Evolutionary conservation across 129 eudicot species (phyloP).

Genomic region (Flaveria linearis): DNA sequence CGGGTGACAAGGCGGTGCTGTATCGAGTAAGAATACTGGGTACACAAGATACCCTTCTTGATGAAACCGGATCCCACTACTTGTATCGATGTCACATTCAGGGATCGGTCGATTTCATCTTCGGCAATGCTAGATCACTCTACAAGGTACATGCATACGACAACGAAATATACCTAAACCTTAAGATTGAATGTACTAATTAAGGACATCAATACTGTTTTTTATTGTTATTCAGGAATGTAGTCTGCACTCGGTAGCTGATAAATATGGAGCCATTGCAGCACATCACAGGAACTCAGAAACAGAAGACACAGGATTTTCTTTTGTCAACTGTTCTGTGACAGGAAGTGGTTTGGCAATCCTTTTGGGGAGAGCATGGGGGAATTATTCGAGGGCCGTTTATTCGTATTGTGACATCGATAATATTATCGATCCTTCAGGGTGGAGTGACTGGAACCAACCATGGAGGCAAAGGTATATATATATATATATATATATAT

Average conservation of each 20-base stretch:
- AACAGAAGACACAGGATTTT: constrained; percentile 61
- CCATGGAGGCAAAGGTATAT: constrained; percentile 51
- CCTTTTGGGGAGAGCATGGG: constrained; percentile 83
- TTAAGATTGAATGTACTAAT: background rate
- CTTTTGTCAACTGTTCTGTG: constrained; percentile 66
- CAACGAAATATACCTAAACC: background rate
- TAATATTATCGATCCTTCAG: constrained; percentile 51
- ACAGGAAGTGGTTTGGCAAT: constrained; percentile 53
- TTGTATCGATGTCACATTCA: constrained; percentile 63
- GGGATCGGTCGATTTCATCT: constrained; percentile 87
- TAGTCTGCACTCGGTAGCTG: constrained; percentile 51
- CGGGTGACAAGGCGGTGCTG: constrained; percentile 71
- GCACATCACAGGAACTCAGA: constrained; percentile 64
- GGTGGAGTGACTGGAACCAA: constrained; percentile 71
- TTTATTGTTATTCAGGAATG: constrained; percentile 47
- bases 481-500: constrained; percentile 31
- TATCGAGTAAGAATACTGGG: constrained; percentile 73
- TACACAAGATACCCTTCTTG: constrained; percentile 80
- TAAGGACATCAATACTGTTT: background rate
- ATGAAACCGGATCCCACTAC: constrained; percentile 69
- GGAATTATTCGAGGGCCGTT: constrained; percentile 56
- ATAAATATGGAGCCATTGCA: constrained; percentile 72
- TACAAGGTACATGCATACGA: constrained; percentile 44
- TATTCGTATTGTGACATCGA: constrained; percentile 63
- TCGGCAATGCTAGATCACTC: constrained; percentile 79